Conservation (phyloP, 225 moss, liverwort and hornwort genomes). For the Pseudisothecium myosuroides region DNA sequence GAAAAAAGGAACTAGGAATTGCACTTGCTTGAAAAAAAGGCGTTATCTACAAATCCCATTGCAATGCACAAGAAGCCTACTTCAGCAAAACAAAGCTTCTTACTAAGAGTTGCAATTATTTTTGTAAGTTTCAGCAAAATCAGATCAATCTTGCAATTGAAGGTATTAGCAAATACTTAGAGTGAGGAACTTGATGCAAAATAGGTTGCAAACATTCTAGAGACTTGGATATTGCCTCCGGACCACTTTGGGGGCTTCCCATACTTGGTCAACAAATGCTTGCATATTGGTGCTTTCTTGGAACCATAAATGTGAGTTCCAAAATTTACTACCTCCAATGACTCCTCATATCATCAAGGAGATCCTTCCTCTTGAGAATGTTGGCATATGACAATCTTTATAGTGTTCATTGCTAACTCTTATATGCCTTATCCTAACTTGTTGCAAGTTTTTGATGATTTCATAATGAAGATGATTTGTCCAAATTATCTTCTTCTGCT, state of each 20-base stretch:
- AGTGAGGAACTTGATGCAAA: neutral
- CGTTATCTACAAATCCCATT: neutral
- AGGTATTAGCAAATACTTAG: neutral
- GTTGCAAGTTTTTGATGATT: neutral
- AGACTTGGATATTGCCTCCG: accelerated
- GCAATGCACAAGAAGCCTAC: neutral
- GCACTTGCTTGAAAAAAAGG: neutral
- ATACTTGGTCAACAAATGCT: accelerated
- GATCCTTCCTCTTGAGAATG: neutral
- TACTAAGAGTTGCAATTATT: neutral
- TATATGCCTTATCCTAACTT: accelerated
- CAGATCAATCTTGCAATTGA: accelerated
- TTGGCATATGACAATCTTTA: neutral
- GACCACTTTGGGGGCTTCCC: accelerated
- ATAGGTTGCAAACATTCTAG: neutral
- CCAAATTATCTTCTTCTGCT: neutral
- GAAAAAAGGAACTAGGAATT: neutral
- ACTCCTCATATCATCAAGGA: neutral
- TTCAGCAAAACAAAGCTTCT: accelerated
- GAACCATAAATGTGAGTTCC: neutral
- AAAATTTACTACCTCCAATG: too few relatives aligned
- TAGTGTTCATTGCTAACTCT: accelerated
- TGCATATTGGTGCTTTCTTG: too few relatives aligned
- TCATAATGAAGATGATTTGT: neutral
- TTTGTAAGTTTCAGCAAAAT: neutral